phyloP scores from a whole-genome alignment of 2,329 filamentous ascomycete genomes.

The Trichoderma koningiopsis region DNA sequence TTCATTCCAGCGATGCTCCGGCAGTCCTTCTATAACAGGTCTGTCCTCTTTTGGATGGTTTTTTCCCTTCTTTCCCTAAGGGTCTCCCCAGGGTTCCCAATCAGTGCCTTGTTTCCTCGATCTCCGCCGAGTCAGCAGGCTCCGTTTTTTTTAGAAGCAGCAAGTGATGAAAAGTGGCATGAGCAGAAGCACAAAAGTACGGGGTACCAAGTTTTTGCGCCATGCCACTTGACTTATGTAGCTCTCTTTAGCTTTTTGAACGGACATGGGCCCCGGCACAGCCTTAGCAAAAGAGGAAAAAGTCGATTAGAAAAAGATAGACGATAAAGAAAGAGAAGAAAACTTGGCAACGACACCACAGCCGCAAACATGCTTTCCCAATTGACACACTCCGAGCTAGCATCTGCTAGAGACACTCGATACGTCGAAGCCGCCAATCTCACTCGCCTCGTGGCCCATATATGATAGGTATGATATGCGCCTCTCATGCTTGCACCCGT shows the following conservation, averaged over 20 bases:
- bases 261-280: not conserved
- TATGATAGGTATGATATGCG: not conserved
- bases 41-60: not conserved
- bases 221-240: not conserved
- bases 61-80: conserved; percentile 3
- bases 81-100: not conserved
- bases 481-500: not conserved
- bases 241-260: not conserved
- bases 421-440: not conserved
- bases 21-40: not conserved
- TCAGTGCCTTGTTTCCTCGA: not conserved
- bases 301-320: not conserved
- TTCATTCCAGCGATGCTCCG: not conserved
- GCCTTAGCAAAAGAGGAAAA: not conserved
- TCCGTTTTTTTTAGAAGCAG: not conserved
- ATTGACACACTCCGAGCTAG: not conserved
- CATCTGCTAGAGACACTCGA: not conserved
- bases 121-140: conserved; percentile 15
- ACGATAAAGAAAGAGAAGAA: not conserved
- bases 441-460: not conserved
- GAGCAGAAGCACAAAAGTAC: not conserved
- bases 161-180: not conserved
- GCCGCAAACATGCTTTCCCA: not conserved
- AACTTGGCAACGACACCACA: not conserved
- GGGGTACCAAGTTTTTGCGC: not conserved